Base-by-base conservation (phyloP, 2,329 filamentous ascomycete genomes). In the Metarhizium sp. region DNA sequence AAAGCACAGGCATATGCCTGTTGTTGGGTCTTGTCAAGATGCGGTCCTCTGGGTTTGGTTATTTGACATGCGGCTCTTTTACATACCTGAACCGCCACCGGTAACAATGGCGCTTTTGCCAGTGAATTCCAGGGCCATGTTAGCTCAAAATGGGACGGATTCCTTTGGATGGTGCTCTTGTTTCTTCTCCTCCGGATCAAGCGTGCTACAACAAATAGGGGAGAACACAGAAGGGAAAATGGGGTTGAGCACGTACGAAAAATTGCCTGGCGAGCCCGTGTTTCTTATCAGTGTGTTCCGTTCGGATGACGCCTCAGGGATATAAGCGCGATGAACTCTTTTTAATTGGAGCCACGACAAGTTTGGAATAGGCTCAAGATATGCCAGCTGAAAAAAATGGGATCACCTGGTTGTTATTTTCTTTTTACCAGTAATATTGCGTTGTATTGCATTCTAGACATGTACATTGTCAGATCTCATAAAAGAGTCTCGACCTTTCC, bases 1-100 rank as follows among this genome's bases (percentile, higher is more conserved):
- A 47, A 78, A 78, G 3, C 64, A 65, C 10, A 78, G 63, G 55
- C 74, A 75, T 57, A 77, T 77, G 6, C 72, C 71, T 73, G 4
- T 11, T 66, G 63, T 11, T 66, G 63, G 56, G 73, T 40, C 14
- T 8, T 40, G 38, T 40, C 13, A 5, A 40, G 32, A 34, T 11
- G 32, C 38, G 10, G 38, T 6, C 38, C 13, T 40, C 11, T 10
- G 4, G 11, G 13, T 13, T 40, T 13, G 3, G 13, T 5, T 16
- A 40, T 40, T 16, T 40, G 10, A 34, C 32, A 18, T 7, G 8
- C 16, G 20, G 30, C 36, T 20, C 34, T 51, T 20, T 34, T 40
- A 16, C 4, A 51, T 58, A 53, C 61, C 64, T 38, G 63, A 64
- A 10, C 62, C 62, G n/a, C 59, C 69, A 11, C 67, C 67, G 2